Conservation (phyloP, 106 monocot species). For the Gastrodia elata region DNA sequence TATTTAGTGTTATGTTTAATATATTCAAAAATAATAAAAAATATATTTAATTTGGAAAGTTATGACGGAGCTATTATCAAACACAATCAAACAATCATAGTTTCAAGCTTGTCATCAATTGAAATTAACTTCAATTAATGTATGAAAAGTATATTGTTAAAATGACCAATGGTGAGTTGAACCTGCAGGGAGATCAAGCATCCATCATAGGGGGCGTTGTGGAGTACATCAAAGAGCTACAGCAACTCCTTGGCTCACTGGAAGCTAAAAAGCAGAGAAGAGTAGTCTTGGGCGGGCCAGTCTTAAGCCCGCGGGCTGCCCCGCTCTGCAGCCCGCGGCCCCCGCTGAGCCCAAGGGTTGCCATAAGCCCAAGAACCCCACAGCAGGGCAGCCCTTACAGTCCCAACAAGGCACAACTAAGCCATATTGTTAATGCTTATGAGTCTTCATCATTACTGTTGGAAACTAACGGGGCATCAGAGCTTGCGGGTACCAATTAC, state of each 20-base stretch:
- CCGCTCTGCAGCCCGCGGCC: conserved; percentile 29
- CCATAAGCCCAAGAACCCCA: conserved; percentile 73
- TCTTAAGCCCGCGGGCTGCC: conserved; percentile 16
- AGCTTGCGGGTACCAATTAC: conserved; percentile 27
- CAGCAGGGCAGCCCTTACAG: conserved; percentile 72
- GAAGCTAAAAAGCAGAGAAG: conserved; percentile 88
- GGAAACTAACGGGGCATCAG: conserved; percentile 23
- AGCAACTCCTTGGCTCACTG: conserved; percentile 59
- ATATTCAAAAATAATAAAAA: too few relatives aligned
- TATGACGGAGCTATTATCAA: too few relatives aligned
- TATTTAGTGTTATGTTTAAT: too few relatives aligned
- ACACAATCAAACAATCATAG: too few relatives aligned
- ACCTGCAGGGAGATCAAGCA: conserved; percentile 87
- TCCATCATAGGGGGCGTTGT: conserved; percentile 89
- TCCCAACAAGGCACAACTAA: conserved; percentile 13
- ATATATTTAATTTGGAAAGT: too few relatives aligned
- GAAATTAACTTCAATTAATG: too few relatives aligned
- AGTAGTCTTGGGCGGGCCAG: conserved; percentile 33
- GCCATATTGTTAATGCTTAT: conserved; percentile 5
- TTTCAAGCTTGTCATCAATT: too few relatives aligned
- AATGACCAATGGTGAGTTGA: too few relatives aligned
- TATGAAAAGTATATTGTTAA: too few relatives aligned
- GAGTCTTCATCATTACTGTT: conserved; percentile 24
- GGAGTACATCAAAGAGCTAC: conserved; percentile 85
- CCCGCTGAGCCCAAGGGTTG: conserved; percentile 42